phyloP scores from a whole-genome alignment of 208 protist genomes.

The Acanthamoeba healyi region DNA sequence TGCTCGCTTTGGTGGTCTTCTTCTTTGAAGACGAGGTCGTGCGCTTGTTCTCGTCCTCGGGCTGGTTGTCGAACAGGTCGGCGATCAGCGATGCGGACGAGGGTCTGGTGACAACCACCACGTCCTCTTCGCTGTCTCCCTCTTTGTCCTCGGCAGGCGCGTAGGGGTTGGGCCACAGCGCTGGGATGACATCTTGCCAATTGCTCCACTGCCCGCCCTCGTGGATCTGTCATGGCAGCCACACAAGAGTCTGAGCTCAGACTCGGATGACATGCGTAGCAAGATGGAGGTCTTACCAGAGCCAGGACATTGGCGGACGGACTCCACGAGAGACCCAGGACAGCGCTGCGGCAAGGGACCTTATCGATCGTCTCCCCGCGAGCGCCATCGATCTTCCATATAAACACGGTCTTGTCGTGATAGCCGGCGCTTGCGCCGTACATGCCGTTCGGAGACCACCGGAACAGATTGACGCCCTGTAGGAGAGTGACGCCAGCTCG shows the following conservation, averaged over 20 bases:
- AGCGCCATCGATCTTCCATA: background rate
- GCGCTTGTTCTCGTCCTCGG: background rate
- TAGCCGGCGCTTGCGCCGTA: conserved; percentile 35
- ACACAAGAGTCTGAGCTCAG: background rate
- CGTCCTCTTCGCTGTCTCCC: background rate
- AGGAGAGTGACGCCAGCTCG: background rate
- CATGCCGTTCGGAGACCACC: conserved; percentile 17
- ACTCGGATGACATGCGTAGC: background rate
- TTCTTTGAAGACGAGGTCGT: background rate
- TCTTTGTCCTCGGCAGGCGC: background rate
- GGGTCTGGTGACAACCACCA: background rate
- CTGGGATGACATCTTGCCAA: conserved; percentile 8
- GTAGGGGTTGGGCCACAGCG: background rate
- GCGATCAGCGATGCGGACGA: conserved; percentile 8
- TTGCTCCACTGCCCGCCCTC: background rate
- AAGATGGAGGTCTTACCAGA: background rate
- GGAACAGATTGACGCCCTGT: conserved; percentile 1
- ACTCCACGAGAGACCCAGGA: conserved; percentile 30
- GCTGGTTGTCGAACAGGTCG: conserved; percentile 1
- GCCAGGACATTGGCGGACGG: background rate
- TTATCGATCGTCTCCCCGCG: conserved; percentile 16
- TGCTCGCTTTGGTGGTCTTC: background rate
- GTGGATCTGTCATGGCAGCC: conserved; percentile 1
- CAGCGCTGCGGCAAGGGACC: conserved; percentile 5
- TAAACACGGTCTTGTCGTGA: conserved; percentile 14